phyloP scores from a whole-genome alignment of 2,329 filamentous ascomycete genomes.

The Penicillium sp. region DNA sequence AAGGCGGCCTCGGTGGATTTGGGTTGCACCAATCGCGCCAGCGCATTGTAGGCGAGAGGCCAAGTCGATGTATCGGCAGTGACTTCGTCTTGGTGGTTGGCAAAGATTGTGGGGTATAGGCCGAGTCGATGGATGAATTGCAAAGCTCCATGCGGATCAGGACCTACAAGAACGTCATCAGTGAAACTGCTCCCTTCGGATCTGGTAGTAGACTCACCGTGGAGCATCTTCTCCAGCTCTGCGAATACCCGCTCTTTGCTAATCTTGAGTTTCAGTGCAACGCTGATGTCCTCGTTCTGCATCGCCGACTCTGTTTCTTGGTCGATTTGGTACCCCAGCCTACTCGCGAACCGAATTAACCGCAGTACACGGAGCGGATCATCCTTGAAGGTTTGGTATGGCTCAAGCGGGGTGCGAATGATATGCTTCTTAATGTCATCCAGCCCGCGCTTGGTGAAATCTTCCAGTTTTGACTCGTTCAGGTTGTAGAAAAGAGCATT shows the following conservation, averaged over 20 bases:
- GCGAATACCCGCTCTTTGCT: constrained; percentile 86
- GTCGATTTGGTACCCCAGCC: constrained; percentile 81
- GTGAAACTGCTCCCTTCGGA: background rate
- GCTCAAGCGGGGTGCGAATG: constrained; percentile 85
- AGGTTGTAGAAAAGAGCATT: constrained; percentile 98
- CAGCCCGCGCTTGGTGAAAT: constrained; percentile 77
- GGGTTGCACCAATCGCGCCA: constrained; percentile 57
- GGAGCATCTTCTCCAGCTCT: constrained; percentile 91
- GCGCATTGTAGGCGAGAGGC: constrained; percentile 66
- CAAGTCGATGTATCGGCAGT: constrained; percentile 67
- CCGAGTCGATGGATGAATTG: constrained; percentile 47
- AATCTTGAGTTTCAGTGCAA: constrained; percentile 84
- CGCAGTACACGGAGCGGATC: constrained; percentile 87
- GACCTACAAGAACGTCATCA: constrained; percentile 35
- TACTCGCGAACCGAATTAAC: constrained; percentile 86
- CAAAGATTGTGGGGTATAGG: constrained; percentile 50
- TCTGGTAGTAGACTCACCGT: constrained; percentile 55
- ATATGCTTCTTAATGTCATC: constrained; percentile 73
- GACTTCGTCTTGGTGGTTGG: constrained; percentile 54
- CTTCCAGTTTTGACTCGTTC: constrained; percentile 77
- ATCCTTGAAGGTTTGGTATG: constrained; percentile 91
- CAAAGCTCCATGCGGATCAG: constrained; percentile 48
- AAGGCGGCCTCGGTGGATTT: constrained; percentile 43
- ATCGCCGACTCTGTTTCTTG: constrained; percentile 72
- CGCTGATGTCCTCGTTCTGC: constrained; percentile 76